A percentile compares a stretch with the other conserved stretches of the same genome.
phyloP scores from a whole-genome alignment of 2,329 filamentous ascomycete species.

The Diaporthe destruens region DNA sequence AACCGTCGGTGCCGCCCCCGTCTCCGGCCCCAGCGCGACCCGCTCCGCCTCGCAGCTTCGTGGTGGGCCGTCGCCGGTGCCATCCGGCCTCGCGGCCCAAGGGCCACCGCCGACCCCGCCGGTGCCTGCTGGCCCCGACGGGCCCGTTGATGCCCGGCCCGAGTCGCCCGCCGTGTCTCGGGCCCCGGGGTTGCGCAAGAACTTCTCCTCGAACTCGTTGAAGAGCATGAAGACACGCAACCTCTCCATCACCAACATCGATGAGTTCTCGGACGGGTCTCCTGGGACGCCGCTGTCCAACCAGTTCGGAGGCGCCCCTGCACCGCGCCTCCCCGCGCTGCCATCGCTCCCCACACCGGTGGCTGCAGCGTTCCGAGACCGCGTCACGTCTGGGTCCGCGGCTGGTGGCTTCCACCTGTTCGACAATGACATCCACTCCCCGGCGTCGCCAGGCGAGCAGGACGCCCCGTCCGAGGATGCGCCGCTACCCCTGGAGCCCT shows the following conservation, averaged over 20 bases:
- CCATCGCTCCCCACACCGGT: constrained; percentile 78
- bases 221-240: constrained; percentile 81
- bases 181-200: constrained; percentile 68
- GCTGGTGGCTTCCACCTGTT: constrained; percentile 83
- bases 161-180: constrained; percentile 66
- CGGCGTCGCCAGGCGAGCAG: constrained; percentile 72
- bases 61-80: constrained; percentile 51
- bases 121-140: constrained; percentile 46
- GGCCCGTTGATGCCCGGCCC: constrained; percentile 57
- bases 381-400: constrained; percentile 67
- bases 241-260: constrained; percentile 73
- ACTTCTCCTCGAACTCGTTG: constrained; percentile 77
- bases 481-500: constrained; percentile 87
- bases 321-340: constrained; percentile 66
- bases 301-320: constrained; percentile 66
- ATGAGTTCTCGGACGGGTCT: constrained; percentile 75
- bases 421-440: constrained; percentile 83
- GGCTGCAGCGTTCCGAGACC: constrained; percentile 71
- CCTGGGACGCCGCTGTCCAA: constrained; percentile 81
- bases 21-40: constrained; percentile 51
- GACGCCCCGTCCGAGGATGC: constrained; percentile 68
- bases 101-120: constrained; percentile 50
- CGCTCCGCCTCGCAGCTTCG: constrained; percentile 45
- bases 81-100: constrained; percentile 47
- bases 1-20: constrained; percentile 54